These are phyloP conservation scores for Nitzschia putrida DNA, from an alignment of 108 stramenopile species.

Conservation along the genomic window DNA sequence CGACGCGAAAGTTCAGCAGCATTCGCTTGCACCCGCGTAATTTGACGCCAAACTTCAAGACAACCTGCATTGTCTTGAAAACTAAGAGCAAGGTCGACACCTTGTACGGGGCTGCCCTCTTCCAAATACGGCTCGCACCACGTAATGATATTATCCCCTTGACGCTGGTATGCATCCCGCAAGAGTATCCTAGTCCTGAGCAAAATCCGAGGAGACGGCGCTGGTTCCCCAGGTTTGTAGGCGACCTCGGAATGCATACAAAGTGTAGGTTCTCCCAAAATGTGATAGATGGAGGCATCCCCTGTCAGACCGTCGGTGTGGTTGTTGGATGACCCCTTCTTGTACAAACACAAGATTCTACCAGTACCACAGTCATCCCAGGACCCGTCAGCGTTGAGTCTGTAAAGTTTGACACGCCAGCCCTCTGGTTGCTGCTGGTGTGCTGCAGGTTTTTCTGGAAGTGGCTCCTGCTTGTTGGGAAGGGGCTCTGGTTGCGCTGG, in stretches of 20 bases:
- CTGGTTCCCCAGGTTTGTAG: conserved; percentile 15
- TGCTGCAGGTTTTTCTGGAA: background rate
- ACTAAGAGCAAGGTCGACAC: conserved; percentile 84
- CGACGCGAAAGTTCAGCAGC: conserved; percentile 60
- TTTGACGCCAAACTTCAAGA: conserved; percentile 85
- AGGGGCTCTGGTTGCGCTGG: background rate
- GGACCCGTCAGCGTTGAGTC: conserved; percentile 81
- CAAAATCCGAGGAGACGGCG: conserved; percentile 50
- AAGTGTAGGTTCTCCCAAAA: conserved; percentile 80
- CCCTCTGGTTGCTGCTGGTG: conserved; percentile 63
- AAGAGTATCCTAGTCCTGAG: conserved; percentile 78
- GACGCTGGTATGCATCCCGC: conserved; percentile 83
- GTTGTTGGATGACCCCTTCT: conserved; percentile 21
- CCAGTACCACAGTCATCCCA: conserved; percentile 93
- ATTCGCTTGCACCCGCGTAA: conserved; percentile 70
- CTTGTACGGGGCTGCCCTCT: conserved; percentile 39
- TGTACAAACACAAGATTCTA: conserved; percentile 73
- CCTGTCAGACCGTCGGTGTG: conserved; percentile 4
- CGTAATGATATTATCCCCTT: conserved; percentile 90
- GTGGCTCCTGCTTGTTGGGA: background rate
- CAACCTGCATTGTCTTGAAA: conserved; percentile 92
- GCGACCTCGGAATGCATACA: conserved; percentile 79
- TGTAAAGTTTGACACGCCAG: conserved; percentile 89
- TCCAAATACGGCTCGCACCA: conserved; percentile 85
- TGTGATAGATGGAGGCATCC: conserved; percentile 55